phyloP scores from a whole-genome alignment of 805 yeast species.

The Priceomyces haplophilus region DNA sequence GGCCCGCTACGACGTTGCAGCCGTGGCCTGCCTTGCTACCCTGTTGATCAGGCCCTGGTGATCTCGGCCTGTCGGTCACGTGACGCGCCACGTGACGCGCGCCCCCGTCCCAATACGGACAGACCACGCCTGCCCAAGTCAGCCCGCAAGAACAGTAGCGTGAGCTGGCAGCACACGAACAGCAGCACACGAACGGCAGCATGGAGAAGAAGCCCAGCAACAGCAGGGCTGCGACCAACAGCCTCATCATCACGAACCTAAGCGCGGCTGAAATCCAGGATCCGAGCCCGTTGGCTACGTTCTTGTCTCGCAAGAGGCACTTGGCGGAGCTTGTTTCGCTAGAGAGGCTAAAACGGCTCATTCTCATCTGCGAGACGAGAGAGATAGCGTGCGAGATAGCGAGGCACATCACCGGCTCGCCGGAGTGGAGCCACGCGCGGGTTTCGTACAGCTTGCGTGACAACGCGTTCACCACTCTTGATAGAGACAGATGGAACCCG shows the following conservation, averaged over 20 bases:
- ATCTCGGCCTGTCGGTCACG: too few species aligned
- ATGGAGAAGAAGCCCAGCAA: not conserved
- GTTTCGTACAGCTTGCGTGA: conserved; percentile 35
- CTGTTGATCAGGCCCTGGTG: too few species aligned
- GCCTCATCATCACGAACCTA: conserved; percentile 34
- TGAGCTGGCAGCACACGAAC: too few species aligned
- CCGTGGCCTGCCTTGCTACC: too few species aligned
- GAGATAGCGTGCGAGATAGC: conserved; percentile 20
- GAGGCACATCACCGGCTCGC: conserved; percentile 12
- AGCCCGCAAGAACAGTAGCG: too few species aligned
- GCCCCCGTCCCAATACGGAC: too few species aligned
- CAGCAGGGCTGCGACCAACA: conserved; percentile 26
- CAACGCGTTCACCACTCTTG: conserved; percentile 19
- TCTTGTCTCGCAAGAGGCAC: conserved; percentile 22
- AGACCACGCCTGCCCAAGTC: too few species aligned
- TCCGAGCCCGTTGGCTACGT: conserved; percentile 25
- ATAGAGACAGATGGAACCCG: conserved; percentile 9
- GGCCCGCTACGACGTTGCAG: too few species aligned
- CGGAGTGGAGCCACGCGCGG: conserved; percentile 15
- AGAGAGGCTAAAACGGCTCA: conserved; percentile 30
- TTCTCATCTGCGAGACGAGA: conserved; percentile 29
- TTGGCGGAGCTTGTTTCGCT: conserved; percentile 33
- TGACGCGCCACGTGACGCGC: too few species aligned
- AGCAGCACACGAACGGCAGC: too few species aligned
- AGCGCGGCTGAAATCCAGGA: conserved; percentile 18